Conservation (phyloP, 2,329 filamentous ascomycete species). For the Magnaporthales sp. region DNA sequence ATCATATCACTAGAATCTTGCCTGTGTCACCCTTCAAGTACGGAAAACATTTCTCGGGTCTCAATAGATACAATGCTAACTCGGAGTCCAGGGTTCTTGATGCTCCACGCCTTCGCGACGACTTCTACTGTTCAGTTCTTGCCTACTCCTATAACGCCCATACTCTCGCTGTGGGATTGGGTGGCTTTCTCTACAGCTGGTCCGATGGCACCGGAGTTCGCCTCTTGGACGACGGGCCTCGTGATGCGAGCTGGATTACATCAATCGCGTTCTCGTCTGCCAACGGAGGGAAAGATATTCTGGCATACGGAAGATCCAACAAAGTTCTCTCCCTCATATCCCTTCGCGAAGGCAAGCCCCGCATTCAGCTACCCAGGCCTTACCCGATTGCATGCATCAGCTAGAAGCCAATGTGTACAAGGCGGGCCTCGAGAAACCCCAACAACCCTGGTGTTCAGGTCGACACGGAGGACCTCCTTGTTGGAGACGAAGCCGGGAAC, state of each 20-base stretch:
- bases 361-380: constrained; percentile 60
- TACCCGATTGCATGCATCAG: constrained; percentile 69
- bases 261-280: constrained; percentile 84
- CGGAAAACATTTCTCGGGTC: constrained; percentile 16
- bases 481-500: constrained; percentile 75
- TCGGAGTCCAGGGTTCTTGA: constrained; percentile 59
- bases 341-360: constrained; percentile 43
- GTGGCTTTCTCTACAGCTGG: constrained; percentile 78
- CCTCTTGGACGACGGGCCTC: constrained; percentile 35
- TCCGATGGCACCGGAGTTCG: constrained; percentile 65
- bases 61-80: background rate
- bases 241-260: constrained; percentile 56
- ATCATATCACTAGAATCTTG: constrained; percentile 34
- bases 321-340: constrained; percentile 73
- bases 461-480: constrained; percentile 71
- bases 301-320: constrained; percentile 76
- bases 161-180: constrained; percentile 76
- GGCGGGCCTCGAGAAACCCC: constrained; percentile 42
- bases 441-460: constrained; percentile 40
- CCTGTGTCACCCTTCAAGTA: constrained; percentile 73
- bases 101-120: constrained; percentile 80
- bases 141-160: constrained; percentile 71
- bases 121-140: constrained; percentile 90
- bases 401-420: constrained; percentile 60
- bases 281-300: constrained; percentile 65